Conservation (phyloP, 352 stramenopile genomes). For the Phytophthora constricta region DNA sequence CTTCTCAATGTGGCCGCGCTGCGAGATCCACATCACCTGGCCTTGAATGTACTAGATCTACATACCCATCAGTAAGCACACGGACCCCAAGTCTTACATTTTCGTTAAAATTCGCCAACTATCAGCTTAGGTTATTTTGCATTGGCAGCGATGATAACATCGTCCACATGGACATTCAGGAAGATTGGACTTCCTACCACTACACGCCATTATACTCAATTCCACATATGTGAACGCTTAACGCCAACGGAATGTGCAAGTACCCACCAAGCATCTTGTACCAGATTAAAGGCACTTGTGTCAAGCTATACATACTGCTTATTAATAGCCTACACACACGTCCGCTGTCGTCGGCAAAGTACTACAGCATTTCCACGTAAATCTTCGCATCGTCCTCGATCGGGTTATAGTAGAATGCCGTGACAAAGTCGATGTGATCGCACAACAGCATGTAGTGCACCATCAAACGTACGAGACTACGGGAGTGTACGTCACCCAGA, state of each 20-base stretch:
- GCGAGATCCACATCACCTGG: conserved; percentile 3
- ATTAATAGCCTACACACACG: background rate
- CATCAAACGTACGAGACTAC: background rate
- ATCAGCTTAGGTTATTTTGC: background rate
- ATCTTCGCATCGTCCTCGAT: conserved; percentile 10
- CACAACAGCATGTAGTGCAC: conserved; percentile 1
- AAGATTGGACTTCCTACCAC: background rate
- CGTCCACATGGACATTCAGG: conserved; percentile 2
- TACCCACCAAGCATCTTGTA: conserved; percentile 8
- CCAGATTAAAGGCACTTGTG: background rate
- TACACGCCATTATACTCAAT: background rate
- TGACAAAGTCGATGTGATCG: background rate
- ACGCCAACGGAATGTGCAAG: background rate
- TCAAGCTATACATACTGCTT: background rate
- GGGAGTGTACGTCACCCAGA: background rate
- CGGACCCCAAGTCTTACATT: conserved; percentile 1
- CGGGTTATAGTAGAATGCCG: background rate
- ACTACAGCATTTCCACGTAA: conserved; percentile 11
- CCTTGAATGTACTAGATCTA: conserved; percentile 1
- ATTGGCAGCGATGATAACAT: conserved; percentile 4
- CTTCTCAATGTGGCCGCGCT: conserved; percentile 1
- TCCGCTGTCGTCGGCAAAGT: conserved; percentile 5
- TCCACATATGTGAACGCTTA: background rate
- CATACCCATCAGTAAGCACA: background rate
- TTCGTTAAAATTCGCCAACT: background rate